Conservation (phyloP, 352 stramenopile genomes). For the Poterioochromonas sp. region DNA sequence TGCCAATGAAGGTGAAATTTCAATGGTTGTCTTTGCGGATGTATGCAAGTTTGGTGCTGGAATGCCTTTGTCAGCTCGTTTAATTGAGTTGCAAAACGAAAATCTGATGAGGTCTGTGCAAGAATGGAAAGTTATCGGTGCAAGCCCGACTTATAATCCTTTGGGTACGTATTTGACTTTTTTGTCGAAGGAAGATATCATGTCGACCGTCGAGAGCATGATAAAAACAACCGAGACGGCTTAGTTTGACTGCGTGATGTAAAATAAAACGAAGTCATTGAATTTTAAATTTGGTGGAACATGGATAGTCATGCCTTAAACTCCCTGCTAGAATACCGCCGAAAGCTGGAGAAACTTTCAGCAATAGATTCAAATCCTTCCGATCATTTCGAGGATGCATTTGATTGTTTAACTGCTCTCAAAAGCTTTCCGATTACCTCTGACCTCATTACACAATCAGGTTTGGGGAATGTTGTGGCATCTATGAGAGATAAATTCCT, state of each 20-base stretch:
- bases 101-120: constrained; percentile 40
- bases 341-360: no score
- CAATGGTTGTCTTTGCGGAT: constrained; percentile 59
- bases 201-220: constrained; percentile 27
- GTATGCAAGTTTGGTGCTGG: constrained; percentile 59
- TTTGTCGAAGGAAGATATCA: constrained; percentile 55
- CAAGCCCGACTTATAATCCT: constrained; percentile 60
- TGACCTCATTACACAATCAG: background rate
- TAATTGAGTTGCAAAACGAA: constrained; percentile 47
- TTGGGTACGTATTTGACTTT: constrained; percentile 58
- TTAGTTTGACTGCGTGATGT: no score
- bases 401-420: no score
- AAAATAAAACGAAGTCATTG: no score
- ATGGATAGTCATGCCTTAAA: no score
- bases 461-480: background rate
- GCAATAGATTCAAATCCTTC: no score
- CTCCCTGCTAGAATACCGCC: no score
- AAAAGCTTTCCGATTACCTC: no score
- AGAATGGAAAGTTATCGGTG: constrained; percentile 53
- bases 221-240: no score
- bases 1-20: constrained; percentile 18
- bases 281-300: no score
- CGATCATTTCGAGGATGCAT: no score
- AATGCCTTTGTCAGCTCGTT: constrained; percentile 49
- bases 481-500: background rate